phyloP scores from a whole-genome alignment of 2,329 filamentous ascomycete species.

The Laburnicola sp. region DNA sequence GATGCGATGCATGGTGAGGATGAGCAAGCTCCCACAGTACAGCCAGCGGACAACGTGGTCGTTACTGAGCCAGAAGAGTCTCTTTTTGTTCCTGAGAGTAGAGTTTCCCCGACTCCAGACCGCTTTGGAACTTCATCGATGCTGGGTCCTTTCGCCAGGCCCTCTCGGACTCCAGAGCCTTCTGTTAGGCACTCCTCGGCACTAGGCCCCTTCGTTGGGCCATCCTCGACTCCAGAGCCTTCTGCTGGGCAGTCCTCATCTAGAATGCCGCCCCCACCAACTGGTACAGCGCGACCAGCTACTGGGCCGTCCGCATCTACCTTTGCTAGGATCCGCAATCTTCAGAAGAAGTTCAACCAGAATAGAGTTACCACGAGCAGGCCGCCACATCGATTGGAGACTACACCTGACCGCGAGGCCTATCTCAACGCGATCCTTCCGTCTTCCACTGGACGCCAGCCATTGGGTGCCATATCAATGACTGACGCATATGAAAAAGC shows the following conservation, averaged over 20 bases:
- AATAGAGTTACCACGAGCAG: conserved; percentile 7
- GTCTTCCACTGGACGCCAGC: not conserved
- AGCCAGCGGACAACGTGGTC: too few relatives aligned
- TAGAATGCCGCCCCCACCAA: not conserved
- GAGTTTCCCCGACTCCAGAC: not conserved
- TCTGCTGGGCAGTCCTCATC: not conserved
- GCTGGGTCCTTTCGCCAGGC: not conserved
- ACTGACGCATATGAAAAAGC: not conserved
- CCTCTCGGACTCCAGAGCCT: not conserved
- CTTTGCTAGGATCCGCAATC: conserved; percentile 14
- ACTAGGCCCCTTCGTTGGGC: not conserved
- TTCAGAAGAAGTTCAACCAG: conserved; percentile 16
- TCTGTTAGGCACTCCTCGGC: not conserved
- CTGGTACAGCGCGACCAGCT: conserved; percentile 4
- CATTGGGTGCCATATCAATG: not conserved
- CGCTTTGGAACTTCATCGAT: not conserved
- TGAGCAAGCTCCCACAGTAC: too few relatives aligned
- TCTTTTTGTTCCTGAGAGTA: not conserved
- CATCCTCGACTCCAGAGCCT: not conserved
- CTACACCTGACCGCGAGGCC: conserved; percentile 11
- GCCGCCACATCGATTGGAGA: not conserved
- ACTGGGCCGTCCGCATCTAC: not conserved
- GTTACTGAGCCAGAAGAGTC: not conserved
- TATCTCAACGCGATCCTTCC: conserved; percentile 21
- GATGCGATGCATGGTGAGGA: not conserved